Conservation (phyloP, 2,329 filamentous ascomycete species). For the Penicillium sp. region DNA sequence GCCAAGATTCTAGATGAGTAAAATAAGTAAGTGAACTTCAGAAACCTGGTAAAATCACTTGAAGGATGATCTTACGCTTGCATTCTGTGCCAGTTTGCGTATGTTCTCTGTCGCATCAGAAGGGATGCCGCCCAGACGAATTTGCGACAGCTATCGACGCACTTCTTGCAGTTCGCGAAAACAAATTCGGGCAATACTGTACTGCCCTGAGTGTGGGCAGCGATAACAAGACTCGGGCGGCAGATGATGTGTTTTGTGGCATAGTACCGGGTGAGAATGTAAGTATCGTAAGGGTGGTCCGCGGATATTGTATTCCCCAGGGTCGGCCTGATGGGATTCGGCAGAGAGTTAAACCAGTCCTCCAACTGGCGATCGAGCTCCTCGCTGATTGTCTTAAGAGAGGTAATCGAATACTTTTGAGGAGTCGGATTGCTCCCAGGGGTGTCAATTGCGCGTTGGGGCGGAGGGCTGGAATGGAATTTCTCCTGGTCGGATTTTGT, state of each 20-base stretch:
- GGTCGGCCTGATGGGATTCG: slow-evolving; percentile 14
- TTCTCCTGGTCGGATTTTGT: slow-evolving; percentile 15
- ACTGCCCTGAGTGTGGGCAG: slow-evolving; percentile 6
- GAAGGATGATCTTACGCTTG: slow-evolving; percentile 14
- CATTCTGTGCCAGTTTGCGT: slow-evolving; percentile 15
- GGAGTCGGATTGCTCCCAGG: not conserved
- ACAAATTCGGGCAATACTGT: slow-evolving; percentile 8
- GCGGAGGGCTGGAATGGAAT: not conserved
- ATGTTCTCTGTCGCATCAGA: slow-evolving; percentile 12
- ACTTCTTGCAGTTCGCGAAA: slow-evolving; percentile 13
- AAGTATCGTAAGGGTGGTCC: slow-evolving; percentile 10
- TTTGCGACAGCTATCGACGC: slow-evolving; percentile 18
- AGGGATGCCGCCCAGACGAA: slow-evolving; percentile 10
- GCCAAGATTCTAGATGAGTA: slow-evolving; percentile 10
- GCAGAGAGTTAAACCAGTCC: slow-evolving; percentile 14
- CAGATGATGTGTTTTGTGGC: slow-evolving; percentile 18
- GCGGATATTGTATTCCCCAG: slow-evolving; percentile 6
- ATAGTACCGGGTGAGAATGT: slow-evolving; percentile 17
- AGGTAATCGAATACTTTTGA: slow-evolving; percentile 7
- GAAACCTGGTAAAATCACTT: not conserved
- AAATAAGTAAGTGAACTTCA: not conserved
- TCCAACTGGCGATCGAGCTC: slow-evolving; percentile 17
- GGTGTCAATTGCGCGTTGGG: not conserved
- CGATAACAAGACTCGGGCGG: slow-evolving; percentile 16
- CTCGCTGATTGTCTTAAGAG: slow-evolving; percentile 13